Conservation (phyloP, 768 basidiomycete genomes). For the Boletus coccyginus region DNA sequence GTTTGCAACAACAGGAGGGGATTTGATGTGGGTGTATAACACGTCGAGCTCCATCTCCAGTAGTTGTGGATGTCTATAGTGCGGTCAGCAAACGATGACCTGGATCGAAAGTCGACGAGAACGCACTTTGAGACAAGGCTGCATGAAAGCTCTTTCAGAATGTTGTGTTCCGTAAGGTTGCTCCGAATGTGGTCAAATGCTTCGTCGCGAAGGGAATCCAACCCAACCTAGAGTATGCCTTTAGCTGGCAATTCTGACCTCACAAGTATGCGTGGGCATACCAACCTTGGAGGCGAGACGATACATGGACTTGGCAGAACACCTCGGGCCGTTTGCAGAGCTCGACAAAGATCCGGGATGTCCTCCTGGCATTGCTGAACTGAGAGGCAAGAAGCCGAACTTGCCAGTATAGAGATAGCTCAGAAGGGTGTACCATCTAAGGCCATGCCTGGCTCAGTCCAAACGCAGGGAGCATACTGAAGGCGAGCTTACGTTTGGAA, state of each 20-base stretch:
- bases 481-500: conserved; percentile 24
- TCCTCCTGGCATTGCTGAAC: conserved; percentile 2
- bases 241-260: no score
- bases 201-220: conserved; percentile 10
- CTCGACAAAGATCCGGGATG: background rate
- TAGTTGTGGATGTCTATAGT: conserved; percentile 7
- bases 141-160: conserved; percentile 23
- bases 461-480: no score
- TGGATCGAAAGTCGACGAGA: background rate
- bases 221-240: conserved; percentile 7
- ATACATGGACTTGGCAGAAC: conserved; percentile 46
- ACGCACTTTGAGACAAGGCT: conserved; percentile 16
- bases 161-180: conserved; percentile 21
- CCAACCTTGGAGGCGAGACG: conserved; percentile 39
- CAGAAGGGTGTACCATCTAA: conserved; percentile 39
- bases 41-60: conserved; percentile 17
- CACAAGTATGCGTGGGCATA: no score
- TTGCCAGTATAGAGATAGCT: conserved; percentile 39
- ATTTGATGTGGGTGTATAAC: conserved; percentile 4
- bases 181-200: conserved; percentile 2
- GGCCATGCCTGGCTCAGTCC: no score
- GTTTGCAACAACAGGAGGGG: conserved; percentile 1
- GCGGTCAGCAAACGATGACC: background rate
- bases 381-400: conserved; percentile 32
- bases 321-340: conserved; percentile 11